phyloP scores from a whole-genome alignment of 164 flowering plant genomes.

The Nelumbo lutea region DNA sequence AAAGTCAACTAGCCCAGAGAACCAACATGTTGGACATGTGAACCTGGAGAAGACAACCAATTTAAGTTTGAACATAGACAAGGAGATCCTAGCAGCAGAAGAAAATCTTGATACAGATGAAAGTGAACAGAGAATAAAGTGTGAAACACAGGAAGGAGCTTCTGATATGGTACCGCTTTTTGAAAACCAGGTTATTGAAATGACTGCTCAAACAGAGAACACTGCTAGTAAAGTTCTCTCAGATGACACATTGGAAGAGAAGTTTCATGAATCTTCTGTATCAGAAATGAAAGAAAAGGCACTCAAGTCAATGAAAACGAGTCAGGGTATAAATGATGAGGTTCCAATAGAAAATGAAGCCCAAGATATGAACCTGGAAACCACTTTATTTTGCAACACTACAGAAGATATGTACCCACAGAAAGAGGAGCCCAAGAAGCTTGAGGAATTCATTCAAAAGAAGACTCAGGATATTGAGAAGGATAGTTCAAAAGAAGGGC shows the following conservation, averaged over 20 bases:
- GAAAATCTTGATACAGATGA: constrained; percentile 9
- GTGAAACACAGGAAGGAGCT: background rate
- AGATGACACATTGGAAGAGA: constrained; percentile 8
- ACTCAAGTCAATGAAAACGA: constrained; percentile 1
- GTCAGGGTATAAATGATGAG: background rate
- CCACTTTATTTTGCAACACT: background rate
- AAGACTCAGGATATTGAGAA: background rate
- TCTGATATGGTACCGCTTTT: background rate
- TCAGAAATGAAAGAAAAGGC: background rate
- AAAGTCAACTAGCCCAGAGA: constrained; percentile 6
- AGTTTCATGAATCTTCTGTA: constrained; percentile 6
- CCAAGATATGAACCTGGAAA: background rate
- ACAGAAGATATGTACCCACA: constrained; percentile 2
- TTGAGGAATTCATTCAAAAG: background rate
- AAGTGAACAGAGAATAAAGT: constrained; percentile 5
- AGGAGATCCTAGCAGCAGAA: background rate
- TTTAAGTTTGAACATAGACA: background rate
- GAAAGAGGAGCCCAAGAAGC: constrained; percentile 7
- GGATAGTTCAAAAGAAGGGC: background rate
- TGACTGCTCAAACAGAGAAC: constrained; percentile 2
- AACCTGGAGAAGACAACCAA: constrained; percentile 13
- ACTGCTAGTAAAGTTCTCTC: background rate
- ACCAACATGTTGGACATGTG: constrained; percentile 5
- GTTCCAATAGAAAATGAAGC: background rate
- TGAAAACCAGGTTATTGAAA: constrained; percentile 6